Evolutionary conservation across 495 filamentous ascomycete genomes (phyloP).

Genomic region (Penicillium herquei): DNA sequence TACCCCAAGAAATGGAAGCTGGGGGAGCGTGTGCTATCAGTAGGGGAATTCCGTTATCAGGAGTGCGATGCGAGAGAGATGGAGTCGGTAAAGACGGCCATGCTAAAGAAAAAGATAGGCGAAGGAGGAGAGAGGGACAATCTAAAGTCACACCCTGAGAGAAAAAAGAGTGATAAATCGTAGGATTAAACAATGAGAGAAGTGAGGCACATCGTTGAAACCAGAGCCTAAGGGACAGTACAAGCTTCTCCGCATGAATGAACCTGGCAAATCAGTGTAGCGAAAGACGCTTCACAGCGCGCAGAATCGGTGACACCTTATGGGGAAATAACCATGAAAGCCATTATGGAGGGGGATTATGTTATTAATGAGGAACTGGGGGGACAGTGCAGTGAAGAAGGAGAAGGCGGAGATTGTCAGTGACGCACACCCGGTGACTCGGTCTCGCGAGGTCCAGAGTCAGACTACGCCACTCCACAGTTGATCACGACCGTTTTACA

Average conservation of each 20-base stretch:
- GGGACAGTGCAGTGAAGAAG: slow-evolving; percentile 11
- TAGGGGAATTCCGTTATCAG: slow-evolving; percentile 31
- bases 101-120: slow-evolving; percentile 31
- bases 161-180: not conserved
- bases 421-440: slow-evolving; percentile 37
- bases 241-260: slow-evolving; percentile 50
- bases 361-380: slow-evolving; percentile 3
- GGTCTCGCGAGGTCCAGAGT: slow-evolving; percentile 18
- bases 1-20: slow-evolving; percentile 15
- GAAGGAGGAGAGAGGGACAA: slow-evolving; percentile 10
- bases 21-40: slow-evolving; percentile 24
- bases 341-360: not conserved
- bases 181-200: slow-evolving; percentile 11
- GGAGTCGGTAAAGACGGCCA: slow-evolving; percentile 35
- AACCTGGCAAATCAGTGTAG: slow-evolving; percentile 11
- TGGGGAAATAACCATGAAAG: slow-evolving; percentile 11
- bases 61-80: slow-evolving; percentile 31
- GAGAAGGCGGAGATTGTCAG: slow-evolving; percentile 12
- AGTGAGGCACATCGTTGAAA: slow-evolving; percentile 24
- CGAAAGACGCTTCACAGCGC: slow-evolving; percentile 21
- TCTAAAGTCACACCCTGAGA: not conserved
- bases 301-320: slow-evolving; percentile 28
- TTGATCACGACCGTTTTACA: slow-evolving; percentile 8
- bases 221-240: slow-evolving; percentile 26
- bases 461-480: slow-evolving; percentile 21